phyloP scores from a whole-genome alignment of 352 stramenopile genomes.

The Pythium dissimile region DNA sequence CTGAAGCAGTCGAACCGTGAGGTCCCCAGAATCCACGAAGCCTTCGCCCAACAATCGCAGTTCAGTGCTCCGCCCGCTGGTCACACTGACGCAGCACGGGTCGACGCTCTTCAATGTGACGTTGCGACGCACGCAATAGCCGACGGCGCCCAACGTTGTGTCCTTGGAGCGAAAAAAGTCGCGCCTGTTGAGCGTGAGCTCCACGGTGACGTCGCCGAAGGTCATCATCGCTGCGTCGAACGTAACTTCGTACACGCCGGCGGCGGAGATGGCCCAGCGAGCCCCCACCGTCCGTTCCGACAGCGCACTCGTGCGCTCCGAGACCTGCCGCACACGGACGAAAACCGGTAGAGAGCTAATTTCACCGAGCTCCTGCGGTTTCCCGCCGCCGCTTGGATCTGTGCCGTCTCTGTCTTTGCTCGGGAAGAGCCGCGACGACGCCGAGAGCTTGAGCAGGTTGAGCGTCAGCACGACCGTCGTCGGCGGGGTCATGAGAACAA shows the following conservation, averaged over 20 bases:
- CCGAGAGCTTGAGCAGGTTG: slow-evolving; percentile 55
- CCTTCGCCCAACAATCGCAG: slow-evolving; percentile 47
- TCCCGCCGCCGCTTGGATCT: neutral
- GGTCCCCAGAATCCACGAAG: slow-evolving; percentile 61
- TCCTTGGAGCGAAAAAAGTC: slow-evolving; percentile 48
- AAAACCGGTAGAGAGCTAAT: slow-evolving; percentile 49
- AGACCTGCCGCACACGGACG: slow-evolving; percentile 48
- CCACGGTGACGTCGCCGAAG: slow-evolving; percentile 43
- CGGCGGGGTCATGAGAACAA: slow-evolving; percentile 51
- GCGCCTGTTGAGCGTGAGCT: slow-evolving; percentile 48
- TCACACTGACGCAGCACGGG: slow-evolving; percentile 57
- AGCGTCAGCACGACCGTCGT: slow-evolving; percentile 38
- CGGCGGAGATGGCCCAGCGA: slow-evolving; percentile 47
- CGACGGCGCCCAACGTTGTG: slow-evolving; percentile 33
- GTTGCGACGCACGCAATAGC: slow-evolving; percentile 52
- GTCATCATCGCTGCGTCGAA: slow-evolving; percentile 54
- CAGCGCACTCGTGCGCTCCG: slow-evolving; percentile 41
- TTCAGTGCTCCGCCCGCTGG: slow-evolving; percentile 50
- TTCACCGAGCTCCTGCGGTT: slow-evolving; percentile 26
- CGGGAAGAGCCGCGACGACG: slow-evolving; percentile 8
- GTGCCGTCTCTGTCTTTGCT: neutral
- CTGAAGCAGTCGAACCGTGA: slow-evolving; percentile 51
- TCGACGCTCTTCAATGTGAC: slow-evolving; percentile 40
- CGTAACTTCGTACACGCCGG: slow-evolving; percentile 58
- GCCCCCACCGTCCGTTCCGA: slow-evolving; percentile 52